These are phyloP conservation scores for Cicer cuneatum DNA, from an alignment of 306 rosid species.

Conservation along the genomic window DNA sequence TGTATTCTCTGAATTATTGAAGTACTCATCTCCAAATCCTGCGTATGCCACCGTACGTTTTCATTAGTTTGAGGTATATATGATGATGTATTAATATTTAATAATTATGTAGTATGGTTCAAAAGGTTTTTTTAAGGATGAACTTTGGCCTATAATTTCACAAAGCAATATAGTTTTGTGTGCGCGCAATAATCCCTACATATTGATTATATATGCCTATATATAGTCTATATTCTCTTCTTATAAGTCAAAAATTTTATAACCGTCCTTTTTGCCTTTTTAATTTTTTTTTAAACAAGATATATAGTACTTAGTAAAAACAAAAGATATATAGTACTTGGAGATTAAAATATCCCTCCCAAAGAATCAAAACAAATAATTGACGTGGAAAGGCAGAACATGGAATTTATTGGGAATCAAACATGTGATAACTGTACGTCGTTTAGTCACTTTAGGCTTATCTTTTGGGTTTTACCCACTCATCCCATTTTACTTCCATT, in stretches of 20 bases:
- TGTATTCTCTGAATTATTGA: conserved; percentile 23
- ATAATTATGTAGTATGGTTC: background rate
- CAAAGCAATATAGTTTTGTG: no score
- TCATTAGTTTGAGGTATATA: conserved; percentile 21
- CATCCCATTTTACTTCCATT: conserved; percentile 9
- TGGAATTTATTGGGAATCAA: background rate
- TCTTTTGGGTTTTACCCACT: conserved; percentile 5
- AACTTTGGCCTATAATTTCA: background rate
- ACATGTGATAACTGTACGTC: no score
- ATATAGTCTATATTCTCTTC: no score
- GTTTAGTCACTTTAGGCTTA: background rate
- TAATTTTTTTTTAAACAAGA: no score
- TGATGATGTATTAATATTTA: background rate
- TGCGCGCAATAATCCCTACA: no score
- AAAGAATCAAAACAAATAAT: background rate
- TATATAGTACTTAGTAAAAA: no score
- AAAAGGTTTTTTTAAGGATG: background rate
- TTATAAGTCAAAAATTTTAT: no score
- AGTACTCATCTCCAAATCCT: conserved; percentile 55
- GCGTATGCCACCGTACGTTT: background rate
- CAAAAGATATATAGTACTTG: no score
- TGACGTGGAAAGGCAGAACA: background rate
- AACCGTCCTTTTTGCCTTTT: no score
- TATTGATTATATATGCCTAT: no score
- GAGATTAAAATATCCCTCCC: background rate